Evolutionary conservation across 805 yeast species (phyloP), one percentile per base, ranked within the genome.

Genomic region (Spathaspora passalidarum): DNA sequence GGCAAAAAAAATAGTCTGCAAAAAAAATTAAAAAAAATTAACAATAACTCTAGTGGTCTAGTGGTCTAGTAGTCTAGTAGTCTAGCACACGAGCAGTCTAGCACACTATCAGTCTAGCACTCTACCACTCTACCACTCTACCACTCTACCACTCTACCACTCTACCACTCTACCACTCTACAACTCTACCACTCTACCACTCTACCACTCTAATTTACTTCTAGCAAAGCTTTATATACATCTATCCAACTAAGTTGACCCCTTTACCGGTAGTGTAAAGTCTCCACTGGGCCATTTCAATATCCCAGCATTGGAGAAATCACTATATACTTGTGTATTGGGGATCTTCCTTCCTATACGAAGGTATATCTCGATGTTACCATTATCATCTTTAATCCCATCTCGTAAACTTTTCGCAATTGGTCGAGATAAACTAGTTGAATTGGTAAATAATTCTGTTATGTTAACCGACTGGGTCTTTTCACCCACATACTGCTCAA

Each of bases 401-500:
- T 53, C 45, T 1, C 59, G 53, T 21, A 72, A 42, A 0, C 78
- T 62, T 2, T 63, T 57, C 2, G 56, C 53, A 5, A 56, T 42
- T 44, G 75, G 62, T 9, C 57, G 51, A 1, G 53, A 46, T 43
- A 68, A 56, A 41, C 56, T 57, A 4, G 53, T 40, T 20, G 55
- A 49, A 1, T 71, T 50, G 9, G 45, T 40, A 19, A 68, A 49
- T 10, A 56, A 40, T 29, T 48, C 42, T 21, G 49, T 55, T 32
- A 69, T 43, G 47, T 78, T 71, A 18, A 86, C 61, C 1, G 74
- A 60, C 5, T 53, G 55, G 6, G 47, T 43, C 20, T 72, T 66
- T 3, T 61, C 59, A 0, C 89, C 96, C 5, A 82, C 78, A 56
- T 77, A 87, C 18, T 82, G 68, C 61, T 90, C 96, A 16, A 90